phyloP scores from a whole-genome alignment of 768 basidiomycete species.

The Xerocomus spinulosus region DNA sequence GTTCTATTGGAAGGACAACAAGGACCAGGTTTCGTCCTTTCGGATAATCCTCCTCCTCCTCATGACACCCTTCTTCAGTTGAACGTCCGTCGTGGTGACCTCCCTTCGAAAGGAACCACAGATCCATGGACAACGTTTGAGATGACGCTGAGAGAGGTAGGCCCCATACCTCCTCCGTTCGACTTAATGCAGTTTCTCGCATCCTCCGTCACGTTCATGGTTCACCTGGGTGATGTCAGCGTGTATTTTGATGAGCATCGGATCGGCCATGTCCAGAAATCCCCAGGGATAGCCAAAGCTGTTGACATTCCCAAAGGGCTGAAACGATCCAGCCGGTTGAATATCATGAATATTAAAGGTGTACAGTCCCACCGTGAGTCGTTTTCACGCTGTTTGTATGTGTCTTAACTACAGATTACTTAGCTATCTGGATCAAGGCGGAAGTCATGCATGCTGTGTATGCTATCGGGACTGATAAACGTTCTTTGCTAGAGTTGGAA shows the following conservation, averaged over 20 bases:
- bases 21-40: slow-evolving; percentile 59
- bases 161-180: slow-evolving; percentile 74
- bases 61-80: slow-evolving; percentile 42
- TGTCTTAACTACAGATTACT: not conserved
- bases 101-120: slow-evolving; percentile 39
- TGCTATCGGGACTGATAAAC: slow-evolving; percentile 58
- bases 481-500: slow-evolving; percentile 31
- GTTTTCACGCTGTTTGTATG: not conserved
- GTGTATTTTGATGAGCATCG: slow-evolving; percentile 80
- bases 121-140: slow-evolving; percentile 82
- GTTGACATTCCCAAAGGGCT: slow-evolving; percentile 54
- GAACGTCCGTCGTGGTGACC: slow-evolving; percentile 72
- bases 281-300: slow-evolving; percentile 45
- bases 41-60: not conserved
- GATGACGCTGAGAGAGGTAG: slow-evolving; percentile 80
- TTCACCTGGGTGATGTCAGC: slow-evolving; percentile 65
- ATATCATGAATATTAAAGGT: slow-evolving; percentile 63
- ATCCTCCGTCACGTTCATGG: slow-evolving; percentile 93
- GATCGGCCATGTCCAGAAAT: slow-evolving; percentile 63
- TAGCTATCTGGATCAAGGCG: slow-evolving; percentile 74
- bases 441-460: slow-evolving; percentile 81
- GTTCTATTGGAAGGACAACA: slow-evolving; percentile 93
- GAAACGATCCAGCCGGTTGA: slow-evolving; percentile 48
- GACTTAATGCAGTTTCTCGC: slow-evolving; percentile 87
- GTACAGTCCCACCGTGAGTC: slow-evolving; percentile 61